Evolutionary conservation across 148 eudicot genomes (phyloP).

Genomic region (Nyssa sinensis): DNA sequence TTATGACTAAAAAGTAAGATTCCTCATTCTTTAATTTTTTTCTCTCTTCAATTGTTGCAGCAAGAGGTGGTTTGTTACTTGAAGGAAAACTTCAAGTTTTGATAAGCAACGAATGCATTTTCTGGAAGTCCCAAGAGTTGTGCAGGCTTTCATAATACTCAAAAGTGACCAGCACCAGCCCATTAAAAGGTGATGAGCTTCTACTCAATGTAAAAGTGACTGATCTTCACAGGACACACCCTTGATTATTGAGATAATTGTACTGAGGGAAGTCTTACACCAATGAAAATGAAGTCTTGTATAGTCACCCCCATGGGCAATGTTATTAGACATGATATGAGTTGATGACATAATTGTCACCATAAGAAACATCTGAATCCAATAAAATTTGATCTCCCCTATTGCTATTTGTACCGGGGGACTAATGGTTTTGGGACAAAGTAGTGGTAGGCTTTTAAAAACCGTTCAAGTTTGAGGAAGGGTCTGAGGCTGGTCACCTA

Average conservation of each 20-base stretch:
- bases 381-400: too few species aligned
- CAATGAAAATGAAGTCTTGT: not conserved
- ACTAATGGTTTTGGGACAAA: too few species aligned
- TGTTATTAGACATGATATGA: too few species aligned
- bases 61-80: conserved; percentile 89
- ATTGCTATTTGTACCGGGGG: too few species aligned
- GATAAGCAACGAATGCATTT: conserved; percentile 13
- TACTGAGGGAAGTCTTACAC: conserved; percentile 1
- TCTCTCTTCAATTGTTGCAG: conserved; percentile 49
- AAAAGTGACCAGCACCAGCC: not conserved
- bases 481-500: too few species aligned
- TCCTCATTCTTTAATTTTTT: conserved; percentile 10
- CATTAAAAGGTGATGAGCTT: not conserved
- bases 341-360: too few species aligned
- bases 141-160: not conserved
- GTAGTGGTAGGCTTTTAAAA: too few species aligned
- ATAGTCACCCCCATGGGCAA: not conserved
- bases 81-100: conserved; percentile 84
- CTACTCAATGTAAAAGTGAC: not conserved
- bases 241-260: not conserved
- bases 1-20: not conserved
- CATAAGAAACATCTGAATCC: too few species aligned
- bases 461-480: too few species aligned
- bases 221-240: not conserved
- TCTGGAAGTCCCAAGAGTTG: not conserved